Base-by-base conservation (phyloP, 495 filamentous ascomycete genomes). In the Penicillium crystallinum region DNA sequence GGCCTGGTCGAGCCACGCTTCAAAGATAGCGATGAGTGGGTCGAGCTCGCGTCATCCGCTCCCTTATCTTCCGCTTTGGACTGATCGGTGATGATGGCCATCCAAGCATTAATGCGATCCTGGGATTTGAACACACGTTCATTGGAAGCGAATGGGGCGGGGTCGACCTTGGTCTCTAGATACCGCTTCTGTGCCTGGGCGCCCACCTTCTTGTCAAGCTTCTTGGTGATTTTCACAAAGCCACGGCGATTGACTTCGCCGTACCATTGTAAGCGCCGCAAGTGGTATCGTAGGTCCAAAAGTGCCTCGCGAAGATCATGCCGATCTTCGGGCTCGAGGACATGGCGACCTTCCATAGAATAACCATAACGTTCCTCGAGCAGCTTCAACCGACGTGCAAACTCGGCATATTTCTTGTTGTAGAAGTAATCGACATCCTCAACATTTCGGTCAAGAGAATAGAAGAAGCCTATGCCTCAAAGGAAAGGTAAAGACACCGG, bases 171-270 rank as follows among this genome's bases (percentile, higher is more conserved):
- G 15, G 87, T 86, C 41, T 85, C 82, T 43, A 97, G 72, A 58
- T 96, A 97, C 33, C 81, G 79, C 55, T 87, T 81, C 69, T 96
- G 91, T 0, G 86, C 84, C 49, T 82, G 77, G 1, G 81, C 77
- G 7, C 81, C 78, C 3, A 95, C 77, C 69, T 91, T 95, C 73
- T 96, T 96, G 72, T 96, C 91, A 18, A 95, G 75, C 68, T 98
- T 98, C 76, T 97, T 98, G 18, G 91, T 92, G 69, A 98, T 97
- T 72, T 98, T 98, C 59, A 95, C 79, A 61, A 98, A 98, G 0
- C 93, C 93, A 52, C 88, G 81, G 31, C 91, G 81, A 63, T 98
- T 98, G 58, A 97, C 91, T 72, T 97, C 93, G 23, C 90, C 95
- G 56, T 96, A 97, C 91, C 91, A 97, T 69, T 95, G 88, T 53